These are phyloP conservation scores for Nigrospora oryzae DNA, from an alignment of 2,329 filamentous ascomycete species.

Conservation along the genomic window DNA sequence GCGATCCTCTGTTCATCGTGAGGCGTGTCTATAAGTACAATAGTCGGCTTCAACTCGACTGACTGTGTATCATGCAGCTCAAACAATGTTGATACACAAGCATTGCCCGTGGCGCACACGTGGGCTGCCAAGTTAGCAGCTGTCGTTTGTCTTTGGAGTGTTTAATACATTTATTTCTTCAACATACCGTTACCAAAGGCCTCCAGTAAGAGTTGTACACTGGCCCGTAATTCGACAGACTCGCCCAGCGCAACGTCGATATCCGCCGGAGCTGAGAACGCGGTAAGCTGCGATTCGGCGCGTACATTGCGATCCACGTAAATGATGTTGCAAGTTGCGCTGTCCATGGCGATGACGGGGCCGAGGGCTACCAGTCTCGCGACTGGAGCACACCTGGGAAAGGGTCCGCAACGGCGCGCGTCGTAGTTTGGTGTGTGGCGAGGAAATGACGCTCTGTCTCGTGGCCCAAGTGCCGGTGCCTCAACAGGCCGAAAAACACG, in stretches of 20 bases:
- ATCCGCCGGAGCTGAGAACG: constrained; percentile 14
- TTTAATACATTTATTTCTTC: background rate
- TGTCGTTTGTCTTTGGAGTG: too few species aligned
- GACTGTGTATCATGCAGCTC: constrained; percentile 43
- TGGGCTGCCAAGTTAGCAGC: constrained; percentile 31
- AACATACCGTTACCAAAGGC: constrained; percentile 46
- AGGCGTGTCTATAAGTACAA: constrained; percentile 49
- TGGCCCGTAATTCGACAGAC: constrained; percentile 29
- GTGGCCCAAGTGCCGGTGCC: constrained; percentile 2
- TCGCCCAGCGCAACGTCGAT: constrained; percentile 25
- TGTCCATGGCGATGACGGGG: constrained; percentile 35
- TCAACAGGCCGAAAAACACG: constrained; percentile 15
- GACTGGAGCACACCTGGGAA: background rate
- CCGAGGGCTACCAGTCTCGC: constrained; percentile 2
- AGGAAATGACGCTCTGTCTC: too few species aligned
- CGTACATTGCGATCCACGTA: constrained; percentile 49
- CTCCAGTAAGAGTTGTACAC: constrained; percentile 40
- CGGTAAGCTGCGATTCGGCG: constrained; percentile 33
- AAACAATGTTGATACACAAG: constrained; percentile 44
- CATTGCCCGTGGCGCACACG: constrained; percentile 42
- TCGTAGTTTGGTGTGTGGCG: too few species aligned
- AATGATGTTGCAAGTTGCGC: constrained; percentile 48
- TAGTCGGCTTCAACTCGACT: constrained; percentile 44
- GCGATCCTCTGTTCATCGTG: constrained; percentile 37
- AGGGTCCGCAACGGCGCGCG: background rate